Percentiles rank a stretch among this genome's conserved stretches.
Evolutionary conservation across 2,329 filamentous ascomycete genomes (phyloP).

Genomic region (Exophiala dermatitidis): DNA sequence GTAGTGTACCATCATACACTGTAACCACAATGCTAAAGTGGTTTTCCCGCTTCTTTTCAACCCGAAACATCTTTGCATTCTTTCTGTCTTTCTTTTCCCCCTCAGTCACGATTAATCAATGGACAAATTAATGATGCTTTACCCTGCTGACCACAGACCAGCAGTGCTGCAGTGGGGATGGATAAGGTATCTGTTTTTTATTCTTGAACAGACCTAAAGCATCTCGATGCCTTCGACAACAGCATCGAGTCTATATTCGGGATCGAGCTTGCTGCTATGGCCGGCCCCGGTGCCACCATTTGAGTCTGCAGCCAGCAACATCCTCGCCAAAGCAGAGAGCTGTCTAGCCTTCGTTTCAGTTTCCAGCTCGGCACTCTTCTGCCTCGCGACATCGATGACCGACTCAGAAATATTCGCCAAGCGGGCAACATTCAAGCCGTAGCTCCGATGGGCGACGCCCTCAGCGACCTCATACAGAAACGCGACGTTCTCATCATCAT

Average conservation of each 20-base stretch:
- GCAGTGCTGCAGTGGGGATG: no score
- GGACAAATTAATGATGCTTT: no score
- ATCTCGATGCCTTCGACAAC: slow-evolving; percentile 26
- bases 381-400: slow-evolving; percentile 70
- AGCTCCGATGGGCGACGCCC: slow-evolving; percentile 86
- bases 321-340: slow-evolving; percentile 36
- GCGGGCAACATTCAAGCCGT: slow-evolving; percentile 86
- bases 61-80: no score
- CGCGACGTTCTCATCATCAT: slow-evolving; percentile 69
- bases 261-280: no score
- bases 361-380: slow-evolving; percentile 75
- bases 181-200: no score
- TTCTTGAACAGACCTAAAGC: slow-evolving; percentile 7
- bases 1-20: no score
- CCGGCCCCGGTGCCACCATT: background rate
- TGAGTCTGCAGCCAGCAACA: slow-evolving; percentile 1
- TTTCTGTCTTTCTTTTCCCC: no score
- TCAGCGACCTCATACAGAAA: slow-evolving; percentile 90
- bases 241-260: slow-evolving; percentile 8
- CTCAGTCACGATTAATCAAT: no score
- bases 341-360: slow-evolving; percentile 59
- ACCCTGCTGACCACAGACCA: no score
- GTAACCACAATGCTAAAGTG: no score
- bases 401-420: slow-evolving; percentile 71
- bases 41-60: no score